These are phyloP conservation scores for Phytophthora constricta DNA, from an alignment of 352 stramenopile genomes.

Conservation along the genomic window DNA sequence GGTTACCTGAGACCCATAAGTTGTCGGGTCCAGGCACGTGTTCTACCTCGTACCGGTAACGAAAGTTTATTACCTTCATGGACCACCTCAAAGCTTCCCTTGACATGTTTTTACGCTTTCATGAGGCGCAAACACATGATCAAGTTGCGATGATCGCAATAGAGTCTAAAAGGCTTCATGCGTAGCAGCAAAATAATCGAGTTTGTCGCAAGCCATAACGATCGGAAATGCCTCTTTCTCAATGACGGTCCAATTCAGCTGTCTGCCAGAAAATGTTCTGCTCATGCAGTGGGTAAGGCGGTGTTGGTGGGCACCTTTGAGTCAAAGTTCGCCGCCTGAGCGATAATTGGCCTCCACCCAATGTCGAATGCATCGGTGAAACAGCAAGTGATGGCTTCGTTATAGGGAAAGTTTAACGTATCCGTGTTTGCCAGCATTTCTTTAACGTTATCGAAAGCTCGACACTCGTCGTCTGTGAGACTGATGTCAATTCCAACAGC, in stretches of 20 bases:
- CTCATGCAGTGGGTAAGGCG: background rate
- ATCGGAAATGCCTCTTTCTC: conserved; percentile 3
- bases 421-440: background rate
- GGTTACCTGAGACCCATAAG: background rate
- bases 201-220: background rate
- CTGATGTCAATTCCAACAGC: too few species aligned
- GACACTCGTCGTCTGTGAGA: background rate
- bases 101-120: too few species aligned
- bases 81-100: too few species aligned
- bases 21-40: too few species aligned
- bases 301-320: background rate
- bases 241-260: too few species aligned
- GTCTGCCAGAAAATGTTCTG: background rate
- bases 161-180: background rate
- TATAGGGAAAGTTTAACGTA: background rate
- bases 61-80: too few species aligned
- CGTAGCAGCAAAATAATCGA: background rate
- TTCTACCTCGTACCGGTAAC: too few species aligned
- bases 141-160: too few species aligned
- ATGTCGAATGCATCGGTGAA: conserved; percentile 2
- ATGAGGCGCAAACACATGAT: too few species aligned
- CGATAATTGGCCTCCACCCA: background rate
- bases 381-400: background rate
- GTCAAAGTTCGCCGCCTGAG: conserved; percentile 7
- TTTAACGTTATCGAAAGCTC: background rate